Evolutionary conservation across 441 rosid genomes (phyloP), one percentile per base, ranked within the genome.

Genomic region (Erodium chrysanthum): DNA sequence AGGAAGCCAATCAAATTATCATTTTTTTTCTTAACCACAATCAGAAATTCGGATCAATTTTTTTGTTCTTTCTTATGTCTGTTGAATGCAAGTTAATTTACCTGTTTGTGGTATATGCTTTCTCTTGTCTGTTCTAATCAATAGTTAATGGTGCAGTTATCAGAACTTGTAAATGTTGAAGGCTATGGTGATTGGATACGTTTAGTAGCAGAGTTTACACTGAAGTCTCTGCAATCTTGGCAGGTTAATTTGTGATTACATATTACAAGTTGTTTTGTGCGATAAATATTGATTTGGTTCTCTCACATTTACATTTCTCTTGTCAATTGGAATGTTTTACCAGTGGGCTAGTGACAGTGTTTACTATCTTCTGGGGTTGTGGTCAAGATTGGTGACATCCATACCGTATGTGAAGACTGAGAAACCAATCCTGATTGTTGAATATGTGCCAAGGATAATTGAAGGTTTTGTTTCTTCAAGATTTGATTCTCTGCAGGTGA

Each of bases 261-360:
- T 65, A 35, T 27, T 70, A 25, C 40, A 50, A 15, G 10, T 21
- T 54, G 27, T 40, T 50, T 27, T 33, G 44, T 44, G 50, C 3
- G 37, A n/a, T 15, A 7, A 18, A 33, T 23, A 23, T 42, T 23
- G 60, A 18, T 27, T 52, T 18, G 17, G 22, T 31, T 17, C 14
- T 29, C 9, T 63, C 22, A 40, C 48, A 18, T 9, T 52, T 29
- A 15, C 21, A 5, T 27, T 27, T 25, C 18, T 61, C 20, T 61
- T 25, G 65, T 61, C 65, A 61, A 61, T 61, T 29, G 9, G 15
- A 61, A 61, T 61, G 65, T 61, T 61, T 67, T 66, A 59, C 68
- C 77, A 92, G 99, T 96, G 99, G 99, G 99, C 99, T 73, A 90
- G 97, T 81, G 91, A 96, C 86, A 96, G 98, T 71, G 96, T 96